Percentiles rank a stretch among this genome's conserved stretches.
Evolutionary conservation across 106 monocot genomes (phyloP).

Genomic region (Acorus gramineus): DNA sequence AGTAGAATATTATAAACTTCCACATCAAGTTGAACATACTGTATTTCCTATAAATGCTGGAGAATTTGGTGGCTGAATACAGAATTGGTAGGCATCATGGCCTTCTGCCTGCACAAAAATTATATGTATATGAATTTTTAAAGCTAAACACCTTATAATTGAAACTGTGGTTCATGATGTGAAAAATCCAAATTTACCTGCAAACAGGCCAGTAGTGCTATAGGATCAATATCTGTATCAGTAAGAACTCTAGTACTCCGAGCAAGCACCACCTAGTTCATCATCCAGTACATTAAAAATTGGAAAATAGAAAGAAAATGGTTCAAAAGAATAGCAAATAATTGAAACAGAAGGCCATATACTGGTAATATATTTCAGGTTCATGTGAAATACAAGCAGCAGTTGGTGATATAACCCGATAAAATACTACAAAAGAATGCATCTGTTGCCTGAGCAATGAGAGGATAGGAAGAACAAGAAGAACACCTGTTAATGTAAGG

Average conservation of each 20-base stretch:
- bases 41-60: conserved; percentile 97
- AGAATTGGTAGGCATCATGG: conserved; percentile 84
- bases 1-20: conserved; percentile 9
- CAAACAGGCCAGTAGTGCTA: conserved; percentile 55
- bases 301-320: background rate
- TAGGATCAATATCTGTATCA: conserved; percentile 51
- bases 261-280: conserved; percentile 74
- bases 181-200: conserved; percentile 24
- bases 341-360: too few relatives aligned
- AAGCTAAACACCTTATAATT: conserved; percentile 1
- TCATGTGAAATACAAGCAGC: too few relatives aligned
- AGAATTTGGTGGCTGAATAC: conserved; percentile 77
- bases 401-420: too few relatives aligned
- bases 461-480: too few relatives aligned
- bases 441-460: too few relatives aligned
- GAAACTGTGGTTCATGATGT: background rate
- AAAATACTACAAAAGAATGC: too few relatives aligned
- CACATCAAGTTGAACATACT: conserved; percentile 37
- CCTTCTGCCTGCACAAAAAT: conserved; percentile 55
- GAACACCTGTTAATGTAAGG: too few relatives aligned
- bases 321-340: background rate
- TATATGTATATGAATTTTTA: background rate
- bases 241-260: conserved; percentile 67
- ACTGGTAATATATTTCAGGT: too few relatives aligned
- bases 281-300: background rate